Base-by-base conservation (phyloP, 2,329 filamentous ascomycete species). In the Hirsutella minnesotensis region DNA sequence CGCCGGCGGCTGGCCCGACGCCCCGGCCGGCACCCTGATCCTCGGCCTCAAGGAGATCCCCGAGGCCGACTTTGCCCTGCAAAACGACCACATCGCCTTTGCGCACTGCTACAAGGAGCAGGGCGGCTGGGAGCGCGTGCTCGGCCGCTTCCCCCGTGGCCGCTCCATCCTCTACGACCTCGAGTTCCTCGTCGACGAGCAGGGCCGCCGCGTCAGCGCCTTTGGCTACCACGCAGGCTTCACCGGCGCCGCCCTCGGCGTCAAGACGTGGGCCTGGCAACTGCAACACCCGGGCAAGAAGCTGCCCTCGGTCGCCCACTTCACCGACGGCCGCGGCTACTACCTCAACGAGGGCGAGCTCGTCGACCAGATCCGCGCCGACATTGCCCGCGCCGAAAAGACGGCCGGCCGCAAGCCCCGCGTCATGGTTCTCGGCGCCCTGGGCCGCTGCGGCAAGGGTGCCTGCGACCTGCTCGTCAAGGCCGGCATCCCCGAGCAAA, bases 191-290 rank as follows among this genome's bases (percentile, higher is more conserved):
- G 75, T 77, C 33, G 83, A 94, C 51, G 75, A 81, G 49, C 72
- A 67, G 24, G 84, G 84, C 31, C 71, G 83, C 38, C 69, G 85
- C 47, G 80, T 89, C 1, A 81, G 81, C 9, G 79, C 80, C 1
- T 86, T 87, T 53, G 75, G 81, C 13, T 85, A 80, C 62, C 77
- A 81, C 47, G 86, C 86, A 24, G 86, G 86, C 18, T 92, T 85
- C 57, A 79, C 83, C 4, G 79, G 81, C 29, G 75, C 82, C 34
- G 84, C 84, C 9, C 68, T 89, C 41, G 85, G 83, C 21, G 63
- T 94, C 33, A 75, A 88, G 73, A 78, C 80, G 37, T 95, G 89
- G 86, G 78, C 85, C 10, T 84, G 81, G 75, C 87, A 95, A 64
- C 70, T 90, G 48, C 75, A 75, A 36, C 75, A 89, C 62, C 75